Percentiles rank a stretch among this genome's conserved stretches.
Conservation (phyloP, 768 basidiomycete species). For the Phylloporus sp. region DNA sequence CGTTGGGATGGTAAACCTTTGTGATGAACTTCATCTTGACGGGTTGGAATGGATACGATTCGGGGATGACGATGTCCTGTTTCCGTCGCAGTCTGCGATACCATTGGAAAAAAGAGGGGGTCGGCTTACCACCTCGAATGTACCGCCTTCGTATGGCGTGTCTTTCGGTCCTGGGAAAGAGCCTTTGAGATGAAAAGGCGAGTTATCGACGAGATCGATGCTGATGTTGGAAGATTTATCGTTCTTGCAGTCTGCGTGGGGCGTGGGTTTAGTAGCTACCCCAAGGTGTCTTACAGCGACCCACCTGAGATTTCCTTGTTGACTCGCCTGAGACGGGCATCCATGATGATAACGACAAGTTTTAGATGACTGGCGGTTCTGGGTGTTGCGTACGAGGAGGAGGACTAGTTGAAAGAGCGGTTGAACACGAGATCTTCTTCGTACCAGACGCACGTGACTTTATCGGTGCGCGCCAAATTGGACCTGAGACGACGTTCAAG, state of each 20-base stretch:
- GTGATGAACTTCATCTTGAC: constrained; percentile 99
- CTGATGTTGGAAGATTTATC: constrained; percentile 85
- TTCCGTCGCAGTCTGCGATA: not conserved
- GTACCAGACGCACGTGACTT: constrained; percentile 21
- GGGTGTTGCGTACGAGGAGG: not conserved
- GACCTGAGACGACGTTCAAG: too few species aligned
- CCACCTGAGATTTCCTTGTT: constrained; percentile 90
- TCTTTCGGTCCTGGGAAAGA: constrained; percentile 88
- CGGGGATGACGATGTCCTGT: constrained; percentile 90
- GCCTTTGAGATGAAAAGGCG: constrained; percentile 87
- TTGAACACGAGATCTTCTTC: constrained; percentile 2
- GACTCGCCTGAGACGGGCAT: constrained; percentile 83
- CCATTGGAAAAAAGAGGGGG: constrained; percentile 4
- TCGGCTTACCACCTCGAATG: constrained; percentile 78
- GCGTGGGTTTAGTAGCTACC: constrained; percentile 10
- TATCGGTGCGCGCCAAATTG: too few species aligned
- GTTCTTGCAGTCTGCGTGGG: constrained; percentile 78
- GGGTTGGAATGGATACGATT: constrained; percentile 87
- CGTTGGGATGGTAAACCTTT: constrained; percentile 93
- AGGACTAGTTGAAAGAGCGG: not conserved
- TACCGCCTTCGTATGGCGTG: constrained; percentile 90
- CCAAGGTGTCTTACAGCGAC: constrained; percentile 10
- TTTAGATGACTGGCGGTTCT: not conserved
- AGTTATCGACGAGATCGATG: constrained; percentile 84
- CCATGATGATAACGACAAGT: constrained; percentile 43